Evolutionary conservation across 176 grass and related monocot genomes (phyloP).

Genomic region (Stipa capillata): DNA sequence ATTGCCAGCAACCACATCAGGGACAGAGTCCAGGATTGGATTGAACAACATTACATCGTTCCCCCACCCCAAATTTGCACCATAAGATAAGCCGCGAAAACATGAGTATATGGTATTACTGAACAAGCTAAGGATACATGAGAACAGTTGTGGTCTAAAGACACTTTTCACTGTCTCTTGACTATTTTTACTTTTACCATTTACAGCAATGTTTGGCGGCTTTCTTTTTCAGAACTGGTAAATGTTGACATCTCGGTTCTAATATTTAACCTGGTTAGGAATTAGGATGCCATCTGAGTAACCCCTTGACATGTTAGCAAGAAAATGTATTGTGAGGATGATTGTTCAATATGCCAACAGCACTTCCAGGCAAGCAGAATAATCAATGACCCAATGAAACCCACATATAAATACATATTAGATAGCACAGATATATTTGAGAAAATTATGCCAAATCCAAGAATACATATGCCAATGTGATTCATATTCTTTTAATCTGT

Average conservation of each 20-base stretch:
- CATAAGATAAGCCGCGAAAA: not conserved
- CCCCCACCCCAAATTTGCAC: not conserved
- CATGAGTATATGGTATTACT: not conserved
- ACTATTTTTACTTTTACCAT: not conserved
- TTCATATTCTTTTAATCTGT: not conserved
- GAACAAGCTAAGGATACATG: constrained; percentile 3
- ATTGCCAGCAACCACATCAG: not conserved
- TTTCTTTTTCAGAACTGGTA: not conserved
- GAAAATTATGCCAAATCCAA: not conserved
- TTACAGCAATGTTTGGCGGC: not conserved
- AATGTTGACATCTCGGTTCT: not conserved
- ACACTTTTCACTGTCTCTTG: not conserved
- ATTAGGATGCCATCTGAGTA: constrained; percentile 6
- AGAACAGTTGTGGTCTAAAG: not conserved
- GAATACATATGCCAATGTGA: not conserved
- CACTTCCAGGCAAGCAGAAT: not conserved
- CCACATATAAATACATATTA: not conserved
- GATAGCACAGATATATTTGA: not conserved
- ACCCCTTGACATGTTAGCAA: not conserved
- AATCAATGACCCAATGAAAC: not conserved
- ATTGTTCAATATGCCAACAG: constrained; percentile 13
- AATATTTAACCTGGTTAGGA: not conserved
- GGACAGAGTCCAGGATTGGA: not conserved
- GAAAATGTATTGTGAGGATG: not conserved
- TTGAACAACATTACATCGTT: not conserved